These are phyloP conservation scores for Fusarium sp. DNA, from an alignment of 2,329 filamentous ascomycete species.

Conservation along the genomic window DNA sequence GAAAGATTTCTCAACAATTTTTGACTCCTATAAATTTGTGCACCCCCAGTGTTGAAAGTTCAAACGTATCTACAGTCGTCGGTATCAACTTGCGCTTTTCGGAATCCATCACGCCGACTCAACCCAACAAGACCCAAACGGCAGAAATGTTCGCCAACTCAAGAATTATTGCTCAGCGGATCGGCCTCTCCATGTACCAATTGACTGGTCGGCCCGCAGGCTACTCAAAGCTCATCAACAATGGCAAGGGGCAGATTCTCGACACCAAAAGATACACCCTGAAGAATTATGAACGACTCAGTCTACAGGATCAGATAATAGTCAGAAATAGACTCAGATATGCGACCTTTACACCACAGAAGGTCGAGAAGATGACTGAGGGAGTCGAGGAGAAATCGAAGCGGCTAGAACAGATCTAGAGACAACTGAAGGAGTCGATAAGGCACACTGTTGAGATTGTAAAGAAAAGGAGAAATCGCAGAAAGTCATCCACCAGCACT, in stretches of 20 bases:
- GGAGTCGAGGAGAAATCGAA: not conserved
- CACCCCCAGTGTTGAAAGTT: not conserved
- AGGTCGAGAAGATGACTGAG: not conserved
- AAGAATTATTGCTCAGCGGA: not conserved
- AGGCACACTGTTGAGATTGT: not conserved
- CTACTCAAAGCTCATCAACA: not conserved
- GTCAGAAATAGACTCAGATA: not conserved
- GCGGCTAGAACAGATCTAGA: not conserved
- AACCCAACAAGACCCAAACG: not conserved
- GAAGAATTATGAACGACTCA: not conserved
- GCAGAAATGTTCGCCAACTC: not conserved
- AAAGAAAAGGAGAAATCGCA: too few relatives aligned
- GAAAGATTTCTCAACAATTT: not conserved
- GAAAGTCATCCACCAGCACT: too few relatives aligned
- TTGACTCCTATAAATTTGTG: not conserved
- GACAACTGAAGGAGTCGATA: not conserved
- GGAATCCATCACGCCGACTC: not conserved
- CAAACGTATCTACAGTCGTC: fast-evolving
- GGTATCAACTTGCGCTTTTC: not conserved
- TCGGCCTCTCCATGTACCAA: not conserved
- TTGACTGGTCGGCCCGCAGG: not conserved
- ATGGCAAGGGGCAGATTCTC: not conserved
- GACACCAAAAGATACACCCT: not conserved
- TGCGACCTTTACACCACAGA: not conserved
- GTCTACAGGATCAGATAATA: not conserved